Conservation (phyloP, 2,329 filamentous ascomycete species). For the Falciphora oryzae region DNA sequence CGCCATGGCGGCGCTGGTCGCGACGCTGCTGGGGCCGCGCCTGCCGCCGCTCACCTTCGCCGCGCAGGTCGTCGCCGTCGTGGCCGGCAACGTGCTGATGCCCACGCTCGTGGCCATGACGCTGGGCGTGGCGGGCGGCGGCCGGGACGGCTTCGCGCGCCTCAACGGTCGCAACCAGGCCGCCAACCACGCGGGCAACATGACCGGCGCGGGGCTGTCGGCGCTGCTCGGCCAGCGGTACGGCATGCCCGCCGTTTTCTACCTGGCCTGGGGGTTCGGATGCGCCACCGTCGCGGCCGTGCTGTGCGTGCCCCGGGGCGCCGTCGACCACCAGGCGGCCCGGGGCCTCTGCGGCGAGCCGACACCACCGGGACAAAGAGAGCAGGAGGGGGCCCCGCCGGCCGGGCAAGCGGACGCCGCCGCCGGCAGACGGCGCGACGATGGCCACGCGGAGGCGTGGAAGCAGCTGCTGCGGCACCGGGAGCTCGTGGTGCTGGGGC, state of each 20-base stretch:
- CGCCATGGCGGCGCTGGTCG: constrained; percentile 28
- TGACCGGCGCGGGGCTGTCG: constrained; percentile 1
- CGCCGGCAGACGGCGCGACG: no score
- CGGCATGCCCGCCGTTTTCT: constrained; percentile 3
- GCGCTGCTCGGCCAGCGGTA: constrained; percentile 2
- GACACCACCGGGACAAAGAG: neutral
- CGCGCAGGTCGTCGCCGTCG: neutral
- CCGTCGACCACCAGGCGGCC: constrained; percentile 4
- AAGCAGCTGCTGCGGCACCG: neutral
- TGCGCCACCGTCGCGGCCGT: neutral
- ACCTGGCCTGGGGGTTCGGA: constrained; percentile 4
- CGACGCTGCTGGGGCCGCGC: constrained; percentile 29
- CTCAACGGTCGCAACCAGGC: constrained; percentile 6
- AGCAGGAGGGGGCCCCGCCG: neutral
- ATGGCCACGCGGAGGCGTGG: neutral
- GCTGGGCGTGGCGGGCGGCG: neutral
- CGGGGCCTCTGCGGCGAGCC: neutral
- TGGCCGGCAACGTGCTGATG: constrained; percentile 1
- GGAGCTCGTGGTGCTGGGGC: constrained; percentile 1
- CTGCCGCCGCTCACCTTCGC: constrained; percentile 1
- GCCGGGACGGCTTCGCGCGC: neutral
- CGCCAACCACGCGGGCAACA: constrained; percentile 6
- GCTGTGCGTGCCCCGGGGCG: neutral
- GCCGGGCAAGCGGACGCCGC: neutral
- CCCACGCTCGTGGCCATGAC: constrained; percentile 6